Conservation (phyloP, 169 alveolate species). For the Plasmodium berghei region DNA sequence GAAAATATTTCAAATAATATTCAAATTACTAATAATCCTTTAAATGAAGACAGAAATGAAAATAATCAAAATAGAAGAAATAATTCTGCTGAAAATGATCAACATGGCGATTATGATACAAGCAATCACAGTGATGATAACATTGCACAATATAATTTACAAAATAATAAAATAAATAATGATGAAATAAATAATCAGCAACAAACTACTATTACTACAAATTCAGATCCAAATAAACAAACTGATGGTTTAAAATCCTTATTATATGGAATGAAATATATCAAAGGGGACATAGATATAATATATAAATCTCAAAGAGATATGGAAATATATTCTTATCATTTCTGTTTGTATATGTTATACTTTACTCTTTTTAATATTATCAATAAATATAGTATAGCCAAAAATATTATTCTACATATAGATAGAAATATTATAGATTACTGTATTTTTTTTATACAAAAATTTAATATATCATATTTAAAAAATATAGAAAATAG, state of each 20-base stretch:
- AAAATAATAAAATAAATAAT: slow-evolving; percentile 19
- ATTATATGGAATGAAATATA: slow-evolving; percentile 37
- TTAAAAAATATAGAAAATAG: slow-evolving; percentile 49
- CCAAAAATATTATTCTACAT: slow-evolving; percentile 65
- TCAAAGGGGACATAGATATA: slow-evolving; percentile 66
- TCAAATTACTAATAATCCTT: not conserved
- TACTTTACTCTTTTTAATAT: slow-evolving; percentile 60
- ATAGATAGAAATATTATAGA: slow-evolving; percentile 76
- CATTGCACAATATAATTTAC: slow-evolving; percentile 12
- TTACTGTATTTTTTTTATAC: slow-evolving; percentile 72
- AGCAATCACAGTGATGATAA: slow-evolving; percentile 73
- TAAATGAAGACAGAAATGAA: slow-evolving; percentile 1
- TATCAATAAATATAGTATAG: slow-evolving; percentile 57
- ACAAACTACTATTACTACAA: too few relatives aligned
- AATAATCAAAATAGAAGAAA: slow-evolving; percentile 6
- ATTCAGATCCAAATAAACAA: too few relatives aligned
- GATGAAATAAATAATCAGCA: too few relatives aligned
- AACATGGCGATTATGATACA: slow-evolving; percentile 26
- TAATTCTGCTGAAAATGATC: slow-evolving; percentile 9
- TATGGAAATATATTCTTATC: slow-evolving; percentile 76
- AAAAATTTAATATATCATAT: slow-evolving; percentile 60
- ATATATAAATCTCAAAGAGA: slow-evolving; percentile 66
- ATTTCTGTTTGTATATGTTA: slow-evolving; percentile 70
- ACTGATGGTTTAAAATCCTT: slow-evolving; percentile 8
- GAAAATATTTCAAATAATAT: not conserved